phyloP scores from a whole-genome alignment of 192 early-diverging fungal species.

The Backusella circina region DNA sequence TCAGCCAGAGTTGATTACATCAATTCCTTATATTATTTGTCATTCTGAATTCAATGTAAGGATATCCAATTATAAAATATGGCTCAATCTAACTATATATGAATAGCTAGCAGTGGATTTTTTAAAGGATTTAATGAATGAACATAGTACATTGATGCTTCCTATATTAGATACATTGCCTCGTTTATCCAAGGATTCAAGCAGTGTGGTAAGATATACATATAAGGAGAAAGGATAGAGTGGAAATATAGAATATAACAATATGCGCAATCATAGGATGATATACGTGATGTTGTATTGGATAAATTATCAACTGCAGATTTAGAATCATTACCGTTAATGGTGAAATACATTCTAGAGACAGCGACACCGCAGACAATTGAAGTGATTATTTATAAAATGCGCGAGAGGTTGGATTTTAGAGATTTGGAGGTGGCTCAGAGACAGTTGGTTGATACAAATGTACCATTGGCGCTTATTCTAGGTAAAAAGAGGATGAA shows the following conservation, averaged over 20 bases:
- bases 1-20: slow-evolving; percentile 70
- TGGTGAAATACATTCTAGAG: slow-evolving; percentile 72
- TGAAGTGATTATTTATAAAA: slow-evolving; percentile 37
- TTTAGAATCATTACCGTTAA: slow-evolving; percentile 64
- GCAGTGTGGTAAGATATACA: slow-evolving; percentile 36
- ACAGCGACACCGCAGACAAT: slow-evolving; percentile 51
- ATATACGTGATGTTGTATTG: slow-evolving; percentile 55
- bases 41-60: slow-evolving; percentile 63
- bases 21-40: slow-evolving; percentile 71
- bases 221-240: background rate
- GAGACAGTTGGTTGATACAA: background rate
- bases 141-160: slow-evolving; percentile 56
- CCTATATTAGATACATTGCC: slow-evolving; percentile 71
- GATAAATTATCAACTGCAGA: slow-evolving; percentile 62
- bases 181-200: slow-evolving; percentile 54
- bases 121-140: slow-evolving; percentile 57
- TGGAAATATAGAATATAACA: background rate
- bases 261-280: slow-evolving; percentile 18
- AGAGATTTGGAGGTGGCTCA: slow-evolving; percentile 52
- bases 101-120: slow-evolving; percentile 48
- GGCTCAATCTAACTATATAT: background rate
- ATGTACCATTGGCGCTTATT: slow-evolving; percentile 38
- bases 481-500: slow-evolving; percentile 29
- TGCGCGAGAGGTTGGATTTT: slow-evolving; percentile 64
- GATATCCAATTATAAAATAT: background rate